These are phyloP conservation scores for Epichloe bromicola DNA, from an alignment of 2,329 filamentous ascomycete species.

Conservation along the genomic window DNA sequence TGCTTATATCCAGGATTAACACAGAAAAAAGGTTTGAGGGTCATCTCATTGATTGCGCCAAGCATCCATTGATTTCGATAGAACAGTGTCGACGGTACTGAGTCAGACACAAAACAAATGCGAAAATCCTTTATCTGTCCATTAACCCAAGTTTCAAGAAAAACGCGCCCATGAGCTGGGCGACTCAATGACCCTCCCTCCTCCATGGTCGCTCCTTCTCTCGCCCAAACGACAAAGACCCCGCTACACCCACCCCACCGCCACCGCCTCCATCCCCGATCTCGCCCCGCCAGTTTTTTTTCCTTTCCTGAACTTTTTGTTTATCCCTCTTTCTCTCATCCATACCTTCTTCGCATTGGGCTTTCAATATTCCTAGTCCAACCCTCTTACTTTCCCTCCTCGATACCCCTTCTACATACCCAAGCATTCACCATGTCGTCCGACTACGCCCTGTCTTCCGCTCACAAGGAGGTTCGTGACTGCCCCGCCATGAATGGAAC, in stretches of 20 bases:
- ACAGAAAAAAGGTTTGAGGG: no score
- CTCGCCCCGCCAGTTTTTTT: conserved; percentile 1
- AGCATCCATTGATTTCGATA: no score
- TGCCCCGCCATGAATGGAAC: conserved; percentile 3
- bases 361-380: not conserved
- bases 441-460: conserved; percentile 38
- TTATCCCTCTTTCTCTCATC: not conserved
- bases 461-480: conserved; percentile 39
- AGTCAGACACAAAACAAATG: not conserved
- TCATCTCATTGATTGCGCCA: no score
- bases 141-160: no score
- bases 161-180: not conserved
- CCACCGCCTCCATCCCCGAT: not conserved
- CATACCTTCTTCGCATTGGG: not conserved
- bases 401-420: conserved; percentile 1
- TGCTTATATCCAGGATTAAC: no score
- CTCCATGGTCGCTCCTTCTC: not conserved
- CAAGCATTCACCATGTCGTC: conserved; percentile 24
- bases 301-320: no score
- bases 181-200: not conserved
- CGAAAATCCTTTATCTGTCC: not conserved
- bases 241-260: not conserved
- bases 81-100: no score
- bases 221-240: not conserved
- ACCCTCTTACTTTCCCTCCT: not conserved